Base-by-base conservation (phyloP, 2,329 filamentous ascomycete species). In the Microdochium bolleyi region DNA sequence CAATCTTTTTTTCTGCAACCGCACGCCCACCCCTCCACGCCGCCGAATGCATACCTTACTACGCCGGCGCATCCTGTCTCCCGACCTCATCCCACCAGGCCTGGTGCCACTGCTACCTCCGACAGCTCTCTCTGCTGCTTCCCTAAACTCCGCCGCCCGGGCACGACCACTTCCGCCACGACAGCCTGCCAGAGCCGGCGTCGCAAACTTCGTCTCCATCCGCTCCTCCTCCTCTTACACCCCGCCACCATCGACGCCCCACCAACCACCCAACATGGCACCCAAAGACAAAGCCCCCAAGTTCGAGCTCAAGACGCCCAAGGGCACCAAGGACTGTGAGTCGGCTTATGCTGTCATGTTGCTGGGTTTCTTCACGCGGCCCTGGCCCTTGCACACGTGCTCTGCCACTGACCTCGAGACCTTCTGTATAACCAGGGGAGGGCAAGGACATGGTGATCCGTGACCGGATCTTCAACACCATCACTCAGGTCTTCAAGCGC, bases 321-420 rank as follows among this genome's bases (percentile, higher is more conserved):
- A 95, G 79, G 90, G 91, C 61, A 95, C 90, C 59, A 88, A 89
- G 67, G 91, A 95, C 69, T 95, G 84, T 84, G 54, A 64, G 64
- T 63, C 16, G 16, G 19, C 19, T 4, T 7, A 41, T 41, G 14
- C 37, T 41, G 37, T 14, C 13, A 16, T 41, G 7, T 19, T 41
- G 4, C 37, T 16, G 13, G 5, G 7, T 16, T 5, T 14, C 34
- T 38, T 14, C 7, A 14, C 3, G 22, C 48, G 22, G 27, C 44
- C n/a, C 48, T 50, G 13, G 50, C 37, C 38, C 21, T 49, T 24
- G 10, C 19, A 21, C 41, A 19, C 9, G 5, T 19, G 16, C 21
- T 19, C 22, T 11, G 21, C 19, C 3, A 11, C 41, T 46, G 41
- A 46, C 41, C 16, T 22, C 37, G 60, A 61, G 50, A 62, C 62